These are phyloP conservation scores for Fusarium torreyae DNA, from an alignment of 2,329 filamentous ascomycete species.

Conservation along the genomic window DNA sequence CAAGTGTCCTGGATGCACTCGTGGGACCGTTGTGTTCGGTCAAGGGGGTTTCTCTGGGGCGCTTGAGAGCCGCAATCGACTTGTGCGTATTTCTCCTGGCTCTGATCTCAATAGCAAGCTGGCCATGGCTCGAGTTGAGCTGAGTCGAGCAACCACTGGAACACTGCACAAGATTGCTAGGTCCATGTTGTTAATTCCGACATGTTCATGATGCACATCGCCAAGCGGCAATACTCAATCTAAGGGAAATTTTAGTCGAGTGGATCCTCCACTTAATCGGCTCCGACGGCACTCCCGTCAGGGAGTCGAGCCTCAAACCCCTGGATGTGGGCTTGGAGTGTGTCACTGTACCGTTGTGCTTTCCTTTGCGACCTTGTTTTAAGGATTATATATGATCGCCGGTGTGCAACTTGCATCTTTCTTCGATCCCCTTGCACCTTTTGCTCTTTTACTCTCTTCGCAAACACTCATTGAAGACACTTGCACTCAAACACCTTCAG, in stretches of 20 bases:
- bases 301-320: conserved; percentile 49
- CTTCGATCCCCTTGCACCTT: conserved; percentile 18
- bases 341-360: conserved; percentile 44
- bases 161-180: conserved; percentile 11
- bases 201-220: conserved; percentile 50
- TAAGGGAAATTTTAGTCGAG: conserved; percentile 51
- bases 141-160: conserved; percentile 9
- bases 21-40: conserved; percentile 42
- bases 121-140: conserved; percentile 23
- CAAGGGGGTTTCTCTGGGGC: conserved; percentile 23
- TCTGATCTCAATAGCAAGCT: conserved; percentile 25
- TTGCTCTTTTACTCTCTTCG: conserved; percentile 15
- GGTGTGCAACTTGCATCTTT: conserved; percentile 32
- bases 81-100: conserved; percentile 5
- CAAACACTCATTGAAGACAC: not conserved
- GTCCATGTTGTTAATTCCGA: conserved; percentile 31
- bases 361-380: conserved; percentile 43
- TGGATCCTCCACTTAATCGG: conserved; percentile 51
- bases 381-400: conserved; percentile 49
- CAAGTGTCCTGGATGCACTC: conserved; percentile 49
- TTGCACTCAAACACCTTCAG: not conserved
- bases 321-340: conserved; percentile 45
- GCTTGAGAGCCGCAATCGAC: conserved; percentile 29
- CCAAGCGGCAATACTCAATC: conserved; percentile 54
- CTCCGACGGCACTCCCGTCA: conserved; percentile 50